phyloP scores from a whole-genome alignment of 148 eudicot species.

The Camellia granthamiana region DNA sequence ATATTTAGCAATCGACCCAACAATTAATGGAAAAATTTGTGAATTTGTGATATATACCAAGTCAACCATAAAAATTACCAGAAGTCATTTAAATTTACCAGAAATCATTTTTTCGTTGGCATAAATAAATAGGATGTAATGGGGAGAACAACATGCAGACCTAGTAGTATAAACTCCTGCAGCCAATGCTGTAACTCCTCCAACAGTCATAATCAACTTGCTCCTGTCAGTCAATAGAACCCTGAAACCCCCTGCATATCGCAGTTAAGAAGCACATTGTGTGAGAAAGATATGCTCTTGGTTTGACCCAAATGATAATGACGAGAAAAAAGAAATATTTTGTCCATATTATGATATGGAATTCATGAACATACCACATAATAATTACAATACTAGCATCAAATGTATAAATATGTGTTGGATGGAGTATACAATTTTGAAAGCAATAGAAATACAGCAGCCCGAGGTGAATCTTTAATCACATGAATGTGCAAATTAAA shows the following conservation, averaged over 20 bases:
- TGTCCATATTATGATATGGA: too few species aligned
- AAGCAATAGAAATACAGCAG: neutral
- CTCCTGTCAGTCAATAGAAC: constrained; percentile 72
- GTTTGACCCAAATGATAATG: neutral
- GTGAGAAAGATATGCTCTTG: neutral
- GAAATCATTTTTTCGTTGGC: too few species aligned
- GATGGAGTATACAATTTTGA: neutral
- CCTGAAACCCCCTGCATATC: constrained; percentile 73
- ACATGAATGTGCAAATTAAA: neutral
- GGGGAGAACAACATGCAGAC: constrained; percentile 27
- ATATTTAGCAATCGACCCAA: neutral
- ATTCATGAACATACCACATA: too few species aligned
- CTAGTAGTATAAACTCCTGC: constrained; percentile 97
- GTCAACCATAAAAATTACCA: too few species aligned
- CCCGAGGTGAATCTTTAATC: neutral
- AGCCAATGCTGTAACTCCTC: constrained; percentile 94
- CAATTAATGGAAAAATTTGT: neutral
- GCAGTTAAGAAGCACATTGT: neutral
- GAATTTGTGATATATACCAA: too few species aligned
- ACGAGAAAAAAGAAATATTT: neutral
- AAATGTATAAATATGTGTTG: neutral
- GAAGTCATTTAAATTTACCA: too few species aligned
- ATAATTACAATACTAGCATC: neutral
- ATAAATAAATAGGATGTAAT: too few species aligned
- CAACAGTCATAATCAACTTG: constrained; percentile 78